Base-by-base conservation (phyloP, 768 basidiomycete species). In the Hypsizygus marmoreus region DNA sequence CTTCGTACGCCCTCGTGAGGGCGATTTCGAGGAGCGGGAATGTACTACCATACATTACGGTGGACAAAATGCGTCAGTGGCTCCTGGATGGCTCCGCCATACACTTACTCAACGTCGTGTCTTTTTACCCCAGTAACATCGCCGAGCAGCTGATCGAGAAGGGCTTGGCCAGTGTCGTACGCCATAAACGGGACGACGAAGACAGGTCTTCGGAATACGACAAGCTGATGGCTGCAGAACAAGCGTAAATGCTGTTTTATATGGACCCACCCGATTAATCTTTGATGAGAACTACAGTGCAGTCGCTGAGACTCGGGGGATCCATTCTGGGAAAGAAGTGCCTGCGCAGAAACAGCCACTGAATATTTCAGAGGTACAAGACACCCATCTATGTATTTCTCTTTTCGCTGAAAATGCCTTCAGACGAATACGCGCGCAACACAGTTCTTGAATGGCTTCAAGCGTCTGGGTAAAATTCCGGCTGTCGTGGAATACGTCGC, bases 131-230 rank as follows among this genome's bases (percentile, higher is more conserved):
- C 53, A 95, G 91, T 42, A 97, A 97, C 60, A 73, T 98, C 40
- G 89, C 95, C 0, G 94, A 95, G 60, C 89, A 93, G 61, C 70
- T 99, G 25, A 83, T 97, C 40, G 97, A 97, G 61, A 93, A 92
- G 59, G 95, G 97, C 36, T 70, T 95, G 23, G 91, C 92, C 3
- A 88, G 83, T 45, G 87, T 89, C 8, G 83, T 98, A 20, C 84
- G 95, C 35, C 95, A 99, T 68, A 88, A 85, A 60, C 83, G 91
- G 16, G 95, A 95, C 55, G 95, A 98, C 60, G 95, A 98, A 65
- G 90, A 95, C 57, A 81, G 95, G 36, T 95, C 95, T n/a, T 78
- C 87, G 5, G 95, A 97, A 61, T 92, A 93, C 54, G 97, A 99
- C 70, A 94, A 92, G 69, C 73, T 98, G 33, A 93, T 97, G 79